A percentile compares a stretch with the other conserved stretches of the same genome.
Evolutionary conservation across 1,284 basidiomycete genomes (phyloP).

Genomic region (Ustilago shanxiensis): DNA sequence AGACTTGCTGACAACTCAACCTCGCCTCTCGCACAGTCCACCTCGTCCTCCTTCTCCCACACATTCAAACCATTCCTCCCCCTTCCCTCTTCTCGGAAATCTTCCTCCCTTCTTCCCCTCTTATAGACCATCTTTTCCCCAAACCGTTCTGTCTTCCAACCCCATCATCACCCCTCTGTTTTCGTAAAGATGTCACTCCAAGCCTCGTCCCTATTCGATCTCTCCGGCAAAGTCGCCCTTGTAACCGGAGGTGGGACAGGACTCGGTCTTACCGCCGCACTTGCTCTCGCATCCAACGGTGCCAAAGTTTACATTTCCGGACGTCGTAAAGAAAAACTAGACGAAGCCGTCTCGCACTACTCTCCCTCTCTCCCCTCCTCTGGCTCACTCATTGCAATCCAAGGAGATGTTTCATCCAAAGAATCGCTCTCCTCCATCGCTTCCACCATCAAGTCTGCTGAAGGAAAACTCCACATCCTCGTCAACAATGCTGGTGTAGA

Average conservation of each 20-base stretch:
- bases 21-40: conserved; percentile 11
- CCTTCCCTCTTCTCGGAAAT: not conserved
- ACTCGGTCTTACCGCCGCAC: conserved; percentile 60
- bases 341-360: conserved; percentile 36
- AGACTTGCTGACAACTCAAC: conserved; percentile 14
- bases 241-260: conserved; percentile 65
- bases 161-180: not conserved
- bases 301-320: conserved; percentile 64
- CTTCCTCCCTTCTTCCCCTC: not conserved
- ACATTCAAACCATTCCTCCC: not conserved
- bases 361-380: not conserved
- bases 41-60: not conserved
- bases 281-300: conserved; percentile 61
- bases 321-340: conserved; percentile 46
- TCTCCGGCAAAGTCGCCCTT: conserved; percentile 55
- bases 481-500: conserved; percentile 65
- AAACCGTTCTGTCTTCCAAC: not conserved
- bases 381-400: conserved; percentile 11
- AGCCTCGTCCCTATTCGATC: conserved; percentile 39
- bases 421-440: conserved; percentile 38
- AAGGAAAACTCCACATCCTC: conserved; percentile 53
- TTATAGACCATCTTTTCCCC: not conserved
- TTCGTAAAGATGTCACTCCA: conserved; percentile 19
- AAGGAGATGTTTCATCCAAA: conserved; percentile 52
- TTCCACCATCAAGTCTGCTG: conserved; percentile 12